Evolutionary conservation across 345 rosid genomes (phyloP).

Genomic region (Linum lewisii): DNA sequence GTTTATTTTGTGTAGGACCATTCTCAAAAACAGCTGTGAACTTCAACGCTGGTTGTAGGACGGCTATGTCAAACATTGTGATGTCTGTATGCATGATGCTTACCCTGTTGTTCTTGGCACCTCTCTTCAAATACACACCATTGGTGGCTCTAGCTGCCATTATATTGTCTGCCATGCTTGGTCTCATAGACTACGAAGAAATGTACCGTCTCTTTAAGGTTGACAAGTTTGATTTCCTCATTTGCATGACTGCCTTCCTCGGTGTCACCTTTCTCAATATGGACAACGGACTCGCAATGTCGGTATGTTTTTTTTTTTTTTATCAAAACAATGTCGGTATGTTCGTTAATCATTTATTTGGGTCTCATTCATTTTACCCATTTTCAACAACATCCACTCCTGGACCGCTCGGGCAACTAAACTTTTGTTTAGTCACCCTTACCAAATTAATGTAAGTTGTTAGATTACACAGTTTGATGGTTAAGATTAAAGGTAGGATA

Average conservation of each 20-base stretch:
- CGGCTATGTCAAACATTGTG: constrained; percentile 68
- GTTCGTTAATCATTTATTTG: too few species aligned
- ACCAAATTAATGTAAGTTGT: too few species aligned
- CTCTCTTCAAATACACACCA: constrained; percentile 79
- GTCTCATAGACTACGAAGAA: constrained; percentile 61
- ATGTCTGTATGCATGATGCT: constrained; percentile 86
- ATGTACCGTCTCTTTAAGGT: constrained; percentile 54
- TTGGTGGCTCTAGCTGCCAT: constrained; percentile 80
- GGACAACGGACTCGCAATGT: constrained; percentile 72
- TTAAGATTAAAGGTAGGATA: too few species aligned
- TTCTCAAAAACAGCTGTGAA: constrained; percentile 93
- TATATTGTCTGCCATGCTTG: constrained; percentile 87
- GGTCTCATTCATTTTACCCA: too few species aligned
- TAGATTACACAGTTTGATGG: too few species aligned
- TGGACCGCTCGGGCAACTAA: too few species aligned
- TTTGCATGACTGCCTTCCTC: constrained; percentile 67
- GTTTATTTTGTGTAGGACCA: constrained; percentile 39
- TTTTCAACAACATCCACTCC: too few species aligned
- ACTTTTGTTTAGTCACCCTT: too few species aligned
- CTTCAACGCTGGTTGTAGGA: constrained; percentile 59
- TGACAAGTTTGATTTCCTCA: constrained; percentile 70
- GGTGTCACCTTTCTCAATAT: constrained; percentile 75
- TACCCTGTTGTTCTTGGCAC: constrained; percentile 65
- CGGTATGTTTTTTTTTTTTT: constrained; percentile 51
- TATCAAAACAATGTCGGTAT: too few species aligned